Evolutionary conservation across 495 filamentous ascomycete species (phyloP), one percentile per base, ranked within the genome.

Genomic region (Hypoxylon intermedium): DNA sequence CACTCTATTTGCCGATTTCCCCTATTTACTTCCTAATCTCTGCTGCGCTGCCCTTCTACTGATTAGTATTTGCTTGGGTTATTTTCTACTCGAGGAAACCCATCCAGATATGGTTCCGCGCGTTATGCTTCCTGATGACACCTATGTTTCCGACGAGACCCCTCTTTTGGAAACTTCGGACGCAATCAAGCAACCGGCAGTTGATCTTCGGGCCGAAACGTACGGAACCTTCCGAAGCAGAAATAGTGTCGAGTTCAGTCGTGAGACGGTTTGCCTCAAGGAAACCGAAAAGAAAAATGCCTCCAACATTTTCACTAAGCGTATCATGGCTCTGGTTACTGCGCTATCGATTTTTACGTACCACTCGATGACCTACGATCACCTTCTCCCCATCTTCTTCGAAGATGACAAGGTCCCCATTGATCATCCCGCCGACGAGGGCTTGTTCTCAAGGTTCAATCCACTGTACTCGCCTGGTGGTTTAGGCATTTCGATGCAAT

Each of bases 341-440:
- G 84, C 90, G 3, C 77, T 94, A 21, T 87, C 87, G 4, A 90
- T 94, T 56, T 94, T 92, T 74, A 92, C 89, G 1, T 93, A 93
- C 56, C 90, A 93, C 67, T 89, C 85, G 31, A 94, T 94, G 90
- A 90, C 88, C 11, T 94, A 89, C 62, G 90, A 93, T 60, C 88
- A 91, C 71, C 82, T 94, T 0, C 74, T 94, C 30, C 90, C 90
- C 4, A 93, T 94, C 21, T 94, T 92, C 73, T 77, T 93, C 15
- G 89, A 93, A 71, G 90, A 94, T 58, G 77, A 85, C 41, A 78
- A 76, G 28, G 65, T 69, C 9, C 59, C 66, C 1, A 63, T 67
- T 4, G 36, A 60, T 19, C 37, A 58, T n/a, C 5, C 50, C 7
- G 50, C 52, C 5, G 56, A 57, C n/a, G 57, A 40, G 28, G 28